These are phyloP conservation scores for Soucietia sequanensis DNA, from an alignment of 805 yeast genomes.

Conservation along the genomic window DNA sequence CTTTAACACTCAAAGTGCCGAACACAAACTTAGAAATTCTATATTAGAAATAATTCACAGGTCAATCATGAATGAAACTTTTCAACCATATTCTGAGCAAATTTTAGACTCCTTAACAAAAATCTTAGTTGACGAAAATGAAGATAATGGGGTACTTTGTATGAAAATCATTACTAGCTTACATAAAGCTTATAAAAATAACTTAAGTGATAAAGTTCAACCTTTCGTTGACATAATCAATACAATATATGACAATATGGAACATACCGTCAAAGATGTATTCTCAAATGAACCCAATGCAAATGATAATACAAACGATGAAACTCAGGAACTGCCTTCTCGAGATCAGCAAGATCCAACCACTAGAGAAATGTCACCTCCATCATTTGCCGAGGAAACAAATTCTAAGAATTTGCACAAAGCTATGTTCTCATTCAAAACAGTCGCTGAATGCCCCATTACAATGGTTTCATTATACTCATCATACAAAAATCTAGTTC, in stretches of 20 bases:
- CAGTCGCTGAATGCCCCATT: slow-evolving; percentile 94
- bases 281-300: slow-evolving; percentile 41
- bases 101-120: slow-evolving; percentile 59
- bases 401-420: slow-evolving; percentile 54
- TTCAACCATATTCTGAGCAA: slow-evolving; percentile 64
- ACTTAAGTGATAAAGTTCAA: slow-evolving; percentile 67
- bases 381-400: slow-evolving; percentile 42
- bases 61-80: slow-evolving; percentile 76
- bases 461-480: slow-evolving; percentile 92
- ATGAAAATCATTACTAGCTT: slow-evolving; percentile 83
- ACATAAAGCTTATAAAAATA: slow-evolving; percentile 78
- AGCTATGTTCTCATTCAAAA: slow-evolving; percentile 83
- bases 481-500: slow-evolving; percentile 74
- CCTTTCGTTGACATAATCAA: slow-evolving; percentile 76
- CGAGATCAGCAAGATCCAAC: slow-evolving; percentile 4
- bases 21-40: slow-evolving; percentile 74
- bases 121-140: slow-evolving; percentile 76
- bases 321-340: slow-evolving; percentile 1
- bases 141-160: slow-evolving; percentile 90
- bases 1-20: slow-evolving; percentile 62
- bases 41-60: slow-evolving; percentile 78
- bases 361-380: slow-evolving; percentile 29
- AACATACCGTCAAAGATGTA: slow-evolving; percentile 66
- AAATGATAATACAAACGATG: too few species aligned
- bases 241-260: slow-evolving; percentile 76